These are phyloP conservation scores for Mycoemilia scoparia DNA, from an alignment of 192 early-diverging fungal species.

Conservation along the genomic window DNA sequence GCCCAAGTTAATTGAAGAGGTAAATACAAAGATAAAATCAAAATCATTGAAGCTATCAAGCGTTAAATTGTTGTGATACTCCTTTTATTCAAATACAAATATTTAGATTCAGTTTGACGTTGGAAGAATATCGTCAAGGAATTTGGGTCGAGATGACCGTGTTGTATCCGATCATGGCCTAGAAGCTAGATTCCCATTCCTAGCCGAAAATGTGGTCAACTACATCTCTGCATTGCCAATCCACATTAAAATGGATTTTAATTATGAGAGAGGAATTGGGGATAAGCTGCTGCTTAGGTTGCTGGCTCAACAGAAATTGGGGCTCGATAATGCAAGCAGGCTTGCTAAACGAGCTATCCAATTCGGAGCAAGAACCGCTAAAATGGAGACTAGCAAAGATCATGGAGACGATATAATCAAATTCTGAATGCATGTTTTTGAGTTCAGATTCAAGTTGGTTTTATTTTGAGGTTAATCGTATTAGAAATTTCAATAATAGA, in stretches of 20 bases:
- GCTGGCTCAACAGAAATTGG: slow-evolving; percentile 42
- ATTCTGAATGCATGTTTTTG: too few relatives aligned
- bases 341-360: slow-evolving; percentile 87
- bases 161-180: slow-evolving; percentile 72
- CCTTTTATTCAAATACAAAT: not conserved
- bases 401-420: not conserved
- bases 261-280: slow-evolving; percentile 62
- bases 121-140: slow-evolving; percentile 64
- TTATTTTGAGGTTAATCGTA: too few relatives aligned
- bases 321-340: slow-evolving; percentile 34
- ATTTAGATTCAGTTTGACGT: slow-evolving; percentile 76
- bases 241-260: slow-evolving; percentile 63
- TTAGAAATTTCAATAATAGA: too few relatives aligned
- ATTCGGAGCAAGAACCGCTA: slow-evolving; percentile 91
- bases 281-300: slow-evolving; percentile 78
- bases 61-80: not conserved
- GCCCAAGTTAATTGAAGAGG: slow-evolving; percentile 35
- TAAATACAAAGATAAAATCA: not conserved
- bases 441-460: too few relatives aligned
- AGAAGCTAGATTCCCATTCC: slow-evolving; percentile 77
- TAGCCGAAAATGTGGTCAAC: slow-evolving; percentile 48
- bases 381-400: slow-evolving; percentile 43
- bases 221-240: slow-evolving; percentile 50
- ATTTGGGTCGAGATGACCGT: slow-evolving; percentile 87
- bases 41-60: not conserved